Percentiles rank a stretch among this genome's conserved stretches.
phyloP scores from a whole-genome alignment of 768 basidiomycete genomes.

The Auricularia sp. region DNA sequence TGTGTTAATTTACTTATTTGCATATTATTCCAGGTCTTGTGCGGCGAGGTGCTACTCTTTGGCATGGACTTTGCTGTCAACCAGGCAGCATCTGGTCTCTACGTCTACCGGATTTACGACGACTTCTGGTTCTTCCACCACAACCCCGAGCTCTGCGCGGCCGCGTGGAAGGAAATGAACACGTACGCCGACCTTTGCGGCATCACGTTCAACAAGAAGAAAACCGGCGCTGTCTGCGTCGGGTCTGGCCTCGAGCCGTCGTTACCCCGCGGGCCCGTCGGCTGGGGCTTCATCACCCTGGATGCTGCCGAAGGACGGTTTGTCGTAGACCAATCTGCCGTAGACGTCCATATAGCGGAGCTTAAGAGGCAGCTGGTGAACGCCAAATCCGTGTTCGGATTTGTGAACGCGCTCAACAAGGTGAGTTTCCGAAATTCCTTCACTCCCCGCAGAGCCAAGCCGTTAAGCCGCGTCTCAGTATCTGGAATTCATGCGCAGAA shows the following conservation, averaged over 20 bases:
- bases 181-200: slow-evolving; percentile 32
- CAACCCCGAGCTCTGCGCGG: slow-evolving; percentile 22
- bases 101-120: slow-evolving; percentile 37
- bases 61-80: slow-evolving; percentile 42
- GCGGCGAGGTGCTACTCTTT: slow-evolving; percentile 34
- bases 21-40: slow-evolving; percentile 13
- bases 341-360: slow-evolving; percentile 29
- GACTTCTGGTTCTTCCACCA: slow-evolving; percentile 38
- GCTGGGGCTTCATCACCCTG: slow-evolving; percentile 34
- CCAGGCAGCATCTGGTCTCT: slow-evolving; percentile 31
- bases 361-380: slow-evolving; percentile 27
- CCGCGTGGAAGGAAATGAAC: slow-evolving; percentile 35
- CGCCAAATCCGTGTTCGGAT: slow-evolving; percentile 31
- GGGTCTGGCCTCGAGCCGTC: slow-evolving; percentile 3
- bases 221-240: slow-evolving; percentile 29
- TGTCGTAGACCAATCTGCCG: slow-evolving; percentile 27
- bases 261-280: slow-evolving; percentile 28
- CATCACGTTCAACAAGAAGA: slow-evolving; percentile 31
- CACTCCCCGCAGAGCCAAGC: no score
- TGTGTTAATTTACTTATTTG: no score
- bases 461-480: slow-evolving; percentile 9
- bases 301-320: slow-evolving; percentile 22
- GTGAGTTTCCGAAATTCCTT: slow-evolving; percentile 26
- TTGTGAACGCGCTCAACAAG: slow-evolving; percentile 31
- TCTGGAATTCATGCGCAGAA: no score